Percentiles rank a stretch among this genome's conserved stretches.
These are phyloP conservation scores for Aspergillus candidus DNA, from an alignment of 2,329 filamentous ascomycete species.

Conservation along the genomic window DNA sequence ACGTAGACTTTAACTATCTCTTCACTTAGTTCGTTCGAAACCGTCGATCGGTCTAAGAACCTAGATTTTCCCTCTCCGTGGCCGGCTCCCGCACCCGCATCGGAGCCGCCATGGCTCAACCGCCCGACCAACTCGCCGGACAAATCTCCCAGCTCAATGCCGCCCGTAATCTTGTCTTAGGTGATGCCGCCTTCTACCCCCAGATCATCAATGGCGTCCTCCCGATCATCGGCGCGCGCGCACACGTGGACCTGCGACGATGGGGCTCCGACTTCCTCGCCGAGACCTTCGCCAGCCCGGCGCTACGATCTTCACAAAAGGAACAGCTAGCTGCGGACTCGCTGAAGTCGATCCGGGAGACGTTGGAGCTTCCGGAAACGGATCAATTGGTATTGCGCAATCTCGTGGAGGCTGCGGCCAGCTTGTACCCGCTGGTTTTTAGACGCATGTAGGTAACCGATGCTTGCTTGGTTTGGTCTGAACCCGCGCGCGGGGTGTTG, in stretches of 20 bases:
- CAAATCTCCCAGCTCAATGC: conserved; percentile 84
- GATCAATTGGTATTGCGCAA: conserved; percentile 78
- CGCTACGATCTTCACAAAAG: conserved; percentile 70
- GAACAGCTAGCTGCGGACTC: conserved; percentile 70
- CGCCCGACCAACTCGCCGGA: conserved; percentile 57
- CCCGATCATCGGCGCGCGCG: conserved; percentile 74
- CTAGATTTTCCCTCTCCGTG: conserved; percentile 5
- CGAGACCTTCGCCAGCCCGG: conserved; percentile 92
- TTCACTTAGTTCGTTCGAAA: too few relatives aligned
- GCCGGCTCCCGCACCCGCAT: conserved; percentile 5
- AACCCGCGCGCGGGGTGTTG: conserved; percentile 3
- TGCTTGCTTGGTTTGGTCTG: conserved; percentile 21
- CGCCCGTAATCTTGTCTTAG: conserved; percentile 82
- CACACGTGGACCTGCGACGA: conserved; percentile 75
- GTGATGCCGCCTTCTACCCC: conserved; percentile 80
- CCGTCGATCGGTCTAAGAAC: conserved; percentile 7
- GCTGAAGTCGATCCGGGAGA: conserved; percentile 65
- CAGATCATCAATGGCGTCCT: conserved; percentile 88
- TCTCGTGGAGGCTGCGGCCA: conserved; percentile 80
- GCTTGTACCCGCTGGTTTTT: conserved; percentile 87
- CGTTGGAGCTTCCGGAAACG: conserved; percentile 65
- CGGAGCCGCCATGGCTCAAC: conserved; percentile 47
- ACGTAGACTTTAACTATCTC: too few relatives aligned
- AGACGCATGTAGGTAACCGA: conserved; percentile 77
- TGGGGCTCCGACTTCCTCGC: conserved; percentile 96